These are phyloP conservation scores for Xylona heveae DNA, from an alignment of 495 filamentous ascomycete species.

Conservation along the genomic window DNA sequence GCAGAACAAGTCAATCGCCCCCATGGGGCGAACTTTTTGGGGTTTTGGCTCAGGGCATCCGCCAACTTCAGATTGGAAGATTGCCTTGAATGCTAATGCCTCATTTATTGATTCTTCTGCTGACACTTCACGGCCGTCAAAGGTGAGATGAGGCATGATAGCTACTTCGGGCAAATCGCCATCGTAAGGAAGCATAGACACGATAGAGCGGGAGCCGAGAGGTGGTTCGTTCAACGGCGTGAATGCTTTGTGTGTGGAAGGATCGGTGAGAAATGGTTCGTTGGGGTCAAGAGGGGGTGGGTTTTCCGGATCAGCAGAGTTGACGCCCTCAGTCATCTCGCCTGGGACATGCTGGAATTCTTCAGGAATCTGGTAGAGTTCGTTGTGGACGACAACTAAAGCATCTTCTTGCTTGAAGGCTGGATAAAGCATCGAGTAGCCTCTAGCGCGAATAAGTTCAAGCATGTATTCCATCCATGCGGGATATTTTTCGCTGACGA, in stretches of 20 bases:
- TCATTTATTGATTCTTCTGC: background rate
- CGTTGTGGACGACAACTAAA: slow-evolving; percentile 49
- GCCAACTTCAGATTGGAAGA: slow-evolving; percentile 3
- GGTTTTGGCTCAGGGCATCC: background rate
- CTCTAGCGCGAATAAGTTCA: slow-evolving; percentile 45
- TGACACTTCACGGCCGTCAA: slow-evolving; percentile 3
- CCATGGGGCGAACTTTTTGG: background rate
- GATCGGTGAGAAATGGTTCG: too few species aligned
- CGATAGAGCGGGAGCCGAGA: background rate
- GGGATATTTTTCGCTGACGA: slow-evolving; percentile 37
- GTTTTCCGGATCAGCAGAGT: background rate
- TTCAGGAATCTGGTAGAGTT: slow-evolving; percentile 48
- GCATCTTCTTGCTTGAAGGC: slow-evolving; percentile 23
- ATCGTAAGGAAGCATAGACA: slow-evolving; percentile 4
- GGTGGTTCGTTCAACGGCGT: background rate
- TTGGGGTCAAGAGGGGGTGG: background rate
- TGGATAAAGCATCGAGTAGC: slow-evolving; percentile 60
- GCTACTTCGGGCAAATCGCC: slow-evolving; percentile 5
- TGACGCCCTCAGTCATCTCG: background rate
- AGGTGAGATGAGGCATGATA: slow-evolving; percentile 2
- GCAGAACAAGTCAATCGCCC: slow-evolving; percentile 4
- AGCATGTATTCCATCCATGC: slow-evolving; percentile 60
- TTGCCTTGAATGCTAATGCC: slow-evolving; percentile 1
- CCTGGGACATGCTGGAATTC: slow-evolving; percentile 22
- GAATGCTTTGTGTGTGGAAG: background rate